Evolutionary conservation across 805 yeast genomes (phyloP), one percentile per base, ranked within the genome.

Genomic region (Zygoascus flipseniorum): DNA sequence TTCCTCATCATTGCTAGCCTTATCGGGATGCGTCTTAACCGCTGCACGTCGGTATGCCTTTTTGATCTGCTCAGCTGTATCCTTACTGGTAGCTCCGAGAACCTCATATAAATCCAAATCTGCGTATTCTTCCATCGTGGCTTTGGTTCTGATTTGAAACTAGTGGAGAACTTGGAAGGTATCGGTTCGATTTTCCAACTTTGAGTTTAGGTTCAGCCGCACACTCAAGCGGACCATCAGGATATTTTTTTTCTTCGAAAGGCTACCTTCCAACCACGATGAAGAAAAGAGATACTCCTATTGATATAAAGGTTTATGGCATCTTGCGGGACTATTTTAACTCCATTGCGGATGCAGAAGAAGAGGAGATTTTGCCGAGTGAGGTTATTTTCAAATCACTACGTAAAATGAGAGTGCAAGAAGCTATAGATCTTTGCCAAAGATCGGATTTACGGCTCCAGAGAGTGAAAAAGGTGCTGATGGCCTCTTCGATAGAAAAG

Each of bases 11-110:
- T 59, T 62, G 9, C 70, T 69, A 62, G 71, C 73, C 63, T 86
- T 85, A 66, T 86, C 95, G 1, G 95, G 95, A 63, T 86, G 95
- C 55, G 78, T 75, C 48, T 71, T 68, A 31, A 86, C 70, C 58
- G 90, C 86, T 37, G 77, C 62, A 54, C 79, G 80, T 58, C 86
- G 77, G 62, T 86, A 86, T 0, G 86, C 78, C 62, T 77, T 81
- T 63, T 85, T 86, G 58, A 88, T 77, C 11, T 76, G 83, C 0
- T 77, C 69, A 0, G 76, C 79, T 3, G 80, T 66, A 8, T 52
- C 51, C 1, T 48, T 43, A 23, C 53, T 31, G 20, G 41, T 16
- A 10, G 48, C 50, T 9, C 60, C 59, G n/a, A 67, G 60, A 2
- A 58, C 62, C 39, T 58, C 64, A 53, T 67, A 67, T 19, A 65